These are phyloP conservation scores for Phallus indusiatus DNA, from an alignment of 768 basidiomycete species.

Conservation along the genomic window DNA sequence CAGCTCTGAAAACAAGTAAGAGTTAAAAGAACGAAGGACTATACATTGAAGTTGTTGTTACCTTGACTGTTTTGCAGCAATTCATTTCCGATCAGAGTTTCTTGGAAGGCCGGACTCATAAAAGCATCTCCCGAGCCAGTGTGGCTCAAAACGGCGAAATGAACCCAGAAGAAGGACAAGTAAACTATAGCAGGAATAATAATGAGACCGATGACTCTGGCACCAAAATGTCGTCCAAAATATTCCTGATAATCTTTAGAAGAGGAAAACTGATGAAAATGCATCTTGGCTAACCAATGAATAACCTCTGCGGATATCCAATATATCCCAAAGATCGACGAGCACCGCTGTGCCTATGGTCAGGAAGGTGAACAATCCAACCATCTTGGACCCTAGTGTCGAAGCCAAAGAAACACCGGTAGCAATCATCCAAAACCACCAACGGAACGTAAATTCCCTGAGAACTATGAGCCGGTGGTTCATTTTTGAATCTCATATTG, in stretches of 20 bases:
- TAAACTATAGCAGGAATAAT: conserved; percentile 84
- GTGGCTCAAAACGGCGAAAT: conserved; percentile 78
- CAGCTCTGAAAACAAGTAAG: conserved; percentile 52
- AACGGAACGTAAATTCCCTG: conserved; percentile 80
- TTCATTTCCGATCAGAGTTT: conserved; percentile 88
- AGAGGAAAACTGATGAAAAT: neutral
- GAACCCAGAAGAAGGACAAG: conserved; percentile 91
- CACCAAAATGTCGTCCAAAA: conserved; percentile 82
- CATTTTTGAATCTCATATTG: no score
- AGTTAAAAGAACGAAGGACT: conserved; percentile 2
- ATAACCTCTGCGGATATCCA: conserved; percentile 74
- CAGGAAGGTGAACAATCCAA: conserved; percentile 84
- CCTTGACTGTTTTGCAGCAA: conserved; percentile 88
- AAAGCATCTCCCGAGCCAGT: conserved; percentile 92
- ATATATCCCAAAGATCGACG: conserved; percentile 89
- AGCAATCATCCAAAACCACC: conserved; percentile 91
- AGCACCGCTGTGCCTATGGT: conserved; percentile 86
- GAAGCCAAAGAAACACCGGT: conserved; percentile 94
- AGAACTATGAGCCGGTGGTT: conserved; percentile 7
- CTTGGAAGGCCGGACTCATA: conserved; percentile 98
- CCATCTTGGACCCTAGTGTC: conserved; percentile 96
- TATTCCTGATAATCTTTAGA: conserved; percentile 46
- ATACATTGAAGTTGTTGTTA: conserved; percentile 22
- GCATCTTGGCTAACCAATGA: conserved; percentile 48
- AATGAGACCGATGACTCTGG: conserved; percentile 79